phyloP scores from a whole-genome alignment of 2,329 filamentous ascomycete species.

The Aspergillus pseudotamarii region DNA sequence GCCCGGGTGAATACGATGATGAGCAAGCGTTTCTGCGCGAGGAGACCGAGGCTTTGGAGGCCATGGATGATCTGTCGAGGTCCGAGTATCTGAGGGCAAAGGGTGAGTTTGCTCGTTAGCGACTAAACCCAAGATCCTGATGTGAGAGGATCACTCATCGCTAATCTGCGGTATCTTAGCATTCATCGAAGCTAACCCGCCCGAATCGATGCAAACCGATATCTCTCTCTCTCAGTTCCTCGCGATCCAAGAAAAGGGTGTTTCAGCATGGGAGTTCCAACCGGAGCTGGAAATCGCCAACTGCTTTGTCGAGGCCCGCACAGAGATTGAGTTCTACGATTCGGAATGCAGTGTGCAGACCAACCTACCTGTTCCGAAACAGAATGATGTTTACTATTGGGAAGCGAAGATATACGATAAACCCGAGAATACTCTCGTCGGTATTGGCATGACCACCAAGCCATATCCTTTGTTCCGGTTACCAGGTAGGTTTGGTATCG shows the following conservation, averaged over 20 bases:
- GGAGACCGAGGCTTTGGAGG: constrained; percentile 91
- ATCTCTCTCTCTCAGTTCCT: constrained; percentile 97
- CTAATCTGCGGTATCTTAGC: constrained; percentile 55
- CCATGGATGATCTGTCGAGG: constrained; percentile 90
- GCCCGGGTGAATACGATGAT: constrained; percentile 96
- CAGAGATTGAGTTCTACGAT: constrained; percentile 98
- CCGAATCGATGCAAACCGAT: constrained; percentile 92
- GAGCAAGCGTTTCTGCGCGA: constrained; percentile 92
- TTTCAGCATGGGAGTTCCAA: constrained; percentile 99
- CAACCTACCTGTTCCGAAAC: constrained; percentile 94
- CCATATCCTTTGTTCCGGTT: constrained; percentile 93
- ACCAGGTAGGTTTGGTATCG: constrained; percentile 67
- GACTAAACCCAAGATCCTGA: neutral
- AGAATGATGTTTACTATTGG: constrained; percentile 99
- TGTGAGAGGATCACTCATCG: neutral
- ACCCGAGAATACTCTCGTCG: constrained; percentile 81
- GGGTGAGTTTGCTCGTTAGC: constrained; percentile 59
- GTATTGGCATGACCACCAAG: constrained; percentile 94
- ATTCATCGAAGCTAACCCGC: constrained; percentile 90
- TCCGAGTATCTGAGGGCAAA: constrained; percentile 93
- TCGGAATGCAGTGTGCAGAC: constrained; percentile 96
- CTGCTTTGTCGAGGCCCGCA: constrained; percentile 94
- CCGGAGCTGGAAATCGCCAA: constrained; percentile 98
- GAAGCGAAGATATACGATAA: constrained; percentile 99
- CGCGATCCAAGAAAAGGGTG: constrained; percentile 97